Conservation (phyloP, 192 early-diverging fungal genomes). For the Martensiomyces pterosporus region DNA sequence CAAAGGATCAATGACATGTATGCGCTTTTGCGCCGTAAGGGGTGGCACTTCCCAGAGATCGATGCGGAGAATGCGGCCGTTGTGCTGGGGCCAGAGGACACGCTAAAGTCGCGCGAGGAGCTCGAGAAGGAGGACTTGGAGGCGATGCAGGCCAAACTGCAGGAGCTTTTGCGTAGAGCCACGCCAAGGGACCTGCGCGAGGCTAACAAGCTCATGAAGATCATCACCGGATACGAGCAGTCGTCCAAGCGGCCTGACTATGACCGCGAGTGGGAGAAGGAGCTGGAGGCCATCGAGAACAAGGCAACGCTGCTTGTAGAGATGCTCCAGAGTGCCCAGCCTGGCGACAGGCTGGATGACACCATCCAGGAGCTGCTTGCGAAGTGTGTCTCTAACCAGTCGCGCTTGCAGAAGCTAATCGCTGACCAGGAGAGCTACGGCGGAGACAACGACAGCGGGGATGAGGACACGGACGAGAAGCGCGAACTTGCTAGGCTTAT, state of each 20-base stretch:
- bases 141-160: conserved; percentile 70
- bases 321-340: conserved; percentile 68
- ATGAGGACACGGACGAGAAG: conserved; percentile 11
- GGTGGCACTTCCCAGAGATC: conserved; percentile 51
- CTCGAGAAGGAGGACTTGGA: conserved; percentile 91
- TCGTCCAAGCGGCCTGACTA: conserved; percentile 63
- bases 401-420: conserved; percentile 38
- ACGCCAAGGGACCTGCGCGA: conserved; percentile 89
- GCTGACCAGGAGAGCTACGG: conserved; percentile 18
- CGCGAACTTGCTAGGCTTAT: conserved; percentile 35
- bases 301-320: conserved; percentile 74
- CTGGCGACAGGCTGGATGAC: conserved; percentile 50
- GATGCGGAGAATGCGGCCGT: conserved; percentile 34
- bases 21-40: conserved; percentile 81
- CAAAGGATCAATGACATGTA: conserved; percentile 95
- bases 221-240: conserved; percentile 93
- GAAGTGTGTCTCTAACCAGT: conserved; percentile 34
- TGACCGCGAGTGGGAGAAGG: conserved; percentile 72
- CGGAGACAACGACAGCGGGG: conserved; percentile 2
- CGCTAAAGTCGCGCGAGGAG: conserved; percentile 88
- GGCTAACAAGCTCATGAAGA: conserved; percentile 97
- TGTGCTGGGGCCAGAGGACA: conserved; percentile 46
- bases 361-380: conserved; percentile 30
- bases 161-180: conserved; percentile 93
- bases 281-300: conserved; percentile 76